Evolutionary conservation across 2,329 filamentous ascomycete species (phyloP), one percentile per base, ranked within the genome.

Genomic region (Ilyonectria sp.): DNA sequence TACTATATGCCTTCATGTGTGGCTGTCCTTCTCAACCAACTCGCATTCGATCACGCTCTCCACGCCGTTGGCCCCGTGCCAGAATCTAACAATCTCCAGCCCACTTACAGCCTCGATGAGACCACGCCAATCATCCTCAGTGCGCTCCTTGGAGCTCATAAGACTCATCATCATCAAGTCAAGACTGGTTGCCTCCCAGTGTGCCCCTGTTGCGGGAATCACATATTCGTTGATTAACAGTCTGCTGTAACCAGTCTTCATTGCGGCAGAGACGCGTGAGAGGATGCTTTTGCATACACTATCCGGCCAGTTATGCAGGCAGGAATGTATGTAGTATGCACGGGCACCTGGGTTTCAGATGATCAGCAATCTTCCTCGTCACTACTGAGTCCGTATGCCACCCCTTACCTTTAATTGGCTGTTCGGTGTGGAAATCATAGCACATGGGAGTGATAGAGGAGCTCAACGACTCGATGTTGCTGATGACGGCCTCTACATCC

Each of bases 261-360:
- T 80, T 6, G 73, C 72, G 2, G 55, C 66, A 5, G 19, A 21
- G 2, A 74, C 19, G 1, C 17, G 52, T 1, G 33, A 10, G 4
- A 80, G 65, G 37, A 84, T 82, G 15, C 65, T 68, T 8, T 71
- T 57, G 1, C 76, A 72, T 15, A 81, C 74, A 9, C 75, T 75
- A 52, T 86, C 81, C 0, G 83, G 78, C 83, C 83, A 86, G 72
- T 86, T 82, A 66, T 86, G 85, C 7, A 87, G 71, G 40, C 86
- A 84, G 13, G 47, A 64, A 21, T 68, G 69, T 55, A 69, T 69
- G 13, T 53, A 71, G 46, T 71, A 71, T 11, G 63, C 67, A 11
- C 69, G 33, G 4, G 69, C 66, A 17, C 21, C 21, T 21, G 21
- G 21, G 21, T 21, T 21, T 21, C 21, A 21, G 21, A 21, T 21